Evolutionary conservation across 495 filamentous ascomycete genomes (phyloP).

Genomic region (Talaromyces borbonicus): DNA sequence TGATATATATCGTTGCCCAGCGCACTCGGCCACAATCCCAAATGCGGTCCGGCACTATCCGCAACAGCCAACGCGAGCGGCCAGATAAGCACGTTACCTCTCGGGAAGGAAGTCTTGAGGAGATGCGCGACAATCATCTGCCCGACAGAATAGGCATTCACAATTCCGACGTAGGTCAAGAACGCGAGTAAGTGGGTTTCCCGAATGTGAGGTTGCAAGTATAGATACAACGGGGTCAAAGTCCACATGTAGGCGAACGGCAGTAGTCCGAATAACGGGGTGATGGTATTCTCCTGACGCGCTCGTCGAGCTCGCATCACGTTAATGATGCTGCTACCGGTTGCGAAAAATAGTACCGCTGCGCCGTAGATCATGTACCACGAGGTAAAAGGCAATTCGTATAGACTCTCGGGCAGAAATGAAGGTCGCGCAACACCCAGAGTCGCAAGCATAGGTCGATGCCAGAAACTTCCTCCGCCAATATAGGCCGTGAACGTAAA

Average conservation of each 20-base stretch:
- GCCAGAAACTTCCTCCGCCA: slow-evolving; percentile 89
- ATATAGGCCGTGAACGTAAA: slow-evolving; percentile 78
- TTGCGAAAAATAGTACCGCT: slow-evolving; percentile 76
- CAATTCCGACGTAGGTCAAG: slow-evolving; percentile 69
- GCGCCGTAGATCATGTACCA: slow-evolving; percentile 93
- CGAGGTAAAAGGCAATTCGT: slow-evolving; percentile 73
- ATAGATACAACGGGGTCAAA: slow-evolving; percentile 66
- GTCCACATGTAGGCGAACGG: slow-evolving; percentile 71
- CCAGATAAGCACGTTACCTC: slow-evolving; percentile 67
- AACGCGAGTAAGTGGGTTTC: slow-evolving; percentile 78
- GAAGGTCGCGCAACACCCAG: slow-evolving; percentile 56
- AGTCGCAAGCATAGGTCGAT: slow-evolving; percentile 63
- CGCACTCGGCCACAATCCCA: slow-evolving; percentile 69
- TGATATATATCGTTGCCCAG: slow-evolving; percentile 68
- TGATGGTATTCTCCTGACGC: slow-evolving; percentile 56
- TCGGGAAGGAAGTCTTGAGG: slow-evolving; percentile 74
- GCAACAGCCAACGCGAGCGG: slow-evolving; percentile 61
- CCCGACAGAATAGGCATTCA: slow-evolving; percentile 91
- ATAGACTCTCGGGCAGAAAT: slow-evolving; percentile 58
- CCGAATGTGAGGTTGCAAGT: slow-evolving; percentile 74
- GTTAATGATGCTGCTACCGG: slow-evolving; percentile 57
- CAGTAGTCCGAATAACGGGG: slow-evolving; percentile 68
- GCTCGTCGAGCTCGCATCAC: slow-evolving; percentile 71
- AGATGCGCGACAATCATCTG: slow-evolving; percentile 92
- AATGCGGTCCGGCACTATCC: slow-evolving; percentile 63